Conservation (phyloP, 2,329 filamentous ascomycete species). For the Penicillium italicum region DNA sequence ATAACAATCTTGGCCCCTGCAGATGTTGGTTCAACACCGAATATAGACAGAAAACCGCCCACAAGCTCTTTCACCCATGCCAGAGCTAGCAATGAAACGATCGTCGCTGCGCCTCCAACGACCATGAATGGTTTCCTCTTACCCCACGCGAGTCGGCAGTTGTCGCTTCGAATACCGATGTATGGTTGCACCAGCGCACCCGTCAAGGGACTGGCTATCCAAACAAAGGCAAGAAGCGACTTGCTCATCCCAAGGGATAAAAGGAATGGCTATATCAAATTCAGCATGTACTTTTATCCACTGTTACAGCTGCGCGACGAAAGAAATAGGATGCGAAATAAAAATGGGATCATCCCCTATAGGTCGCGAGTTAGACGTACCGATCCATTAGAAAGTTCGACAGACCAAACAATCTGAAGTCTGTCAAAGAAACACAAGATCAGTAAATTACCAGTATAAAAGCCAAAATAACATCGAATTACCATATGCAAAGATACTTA, state of each 20-base stretch:
- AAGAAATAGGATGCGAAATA: background rate
- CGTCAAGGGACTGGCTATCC: slow-evolving; percentile 77
- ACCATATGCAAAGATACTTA: slow-evolving; percentile 30
- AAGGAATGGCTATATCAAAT: slow-evolving; percentile 58
- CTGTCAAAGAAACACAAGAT: slow-evolving; percentile 38
- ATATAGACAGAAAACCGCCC: slow-evolving; percentile 62
- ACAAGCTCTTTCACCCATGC: slow-evolving; percentile 74
- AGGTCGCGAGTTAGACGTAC: slow-evolving; percentile 37
- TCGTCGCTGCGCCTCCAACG: slow-evolving; percentile 63
- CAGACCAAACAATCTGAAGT: slow-evolving; percentile 91
- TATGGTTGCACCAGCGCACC: slow-evolving; percentile 79
- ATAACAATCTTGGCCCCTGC: slow-evolving; percentile 60
- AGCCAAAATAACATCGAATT: background rate
- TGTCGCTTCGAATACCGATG: slow-evolving; percentile 76
- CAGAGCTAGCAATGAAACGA: slow-evolving; percentile 64
- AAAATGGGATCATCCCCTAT: background rate
- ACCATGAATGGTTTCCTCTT: slow-evolving; percentile 81
- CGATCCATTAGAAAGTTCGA: slow-evolving; percentile 90
- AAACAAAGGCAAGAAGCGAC: slow-evolving; percentile 75
- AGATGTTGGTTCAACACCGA: slow-evolving; percentile 67
- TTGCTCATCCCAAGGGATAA: slow-evolving; percentile 79
- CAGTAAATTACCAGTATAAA: background rate
- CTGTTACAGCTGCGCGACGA: too few species aligned
- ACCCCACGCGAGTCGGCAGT: slow-evolving; percentile 69
- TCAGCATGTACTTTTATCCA: background rate